Evolutionary conservation across 2,329 filamentous ascomycete genomes (phyloP), one percentile per base, ranked within the genome.

Genomic region (Botrytis galanthina): DNA sequence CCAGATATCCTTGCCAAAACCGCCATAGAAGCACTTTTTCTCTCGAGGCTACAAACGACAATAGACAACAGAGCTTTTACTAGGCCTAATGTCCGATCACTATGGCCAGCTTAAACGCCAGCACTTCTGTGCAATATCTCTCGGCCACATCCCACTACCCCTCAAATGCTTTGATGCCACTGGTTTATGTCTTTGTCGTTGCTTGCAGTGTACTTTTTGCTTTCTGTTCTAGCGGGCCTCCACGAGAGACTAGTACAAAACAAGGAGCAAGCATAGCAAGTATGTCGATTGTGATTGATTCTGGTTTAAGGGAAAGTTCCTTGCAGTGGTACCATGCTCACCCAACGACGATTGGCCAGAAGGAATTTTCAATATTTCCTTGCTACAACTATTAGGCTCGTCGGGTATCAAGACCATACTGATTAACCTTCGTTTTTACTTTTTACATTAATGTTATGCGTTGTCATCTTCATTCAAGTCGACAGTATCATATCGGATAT

Each of bases 1-100:
- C 8, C 1, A n/a, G 2, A 46, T n/a, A 4, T 20, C 42, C 10
- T 14, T 8, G 1, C 1, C 29, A 32, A 42, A 1, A 0, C 0
- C n/a, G 39, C 42, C 18, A 20, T 16, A 44, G n/a, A 29, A 42
- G 32, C 1, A 14, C 20, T 35, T 12, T 0, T 29, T 44, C 1
- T 12, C 29, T 14, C n/a, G n/a, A 32, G 18, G 10, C n/a, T 16
- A 46, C 18, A 32, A 26, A 32, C 9, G 18, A 26, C 22, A 10
- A 0, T 16, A 32, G 10, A 54, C 5, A 29, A 4, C n/a, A 54
- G 5, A 46, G 16, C 26, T 16, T 35, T 9, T 14, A 32, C 42
- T 12, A 46, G 6, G 8, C 1, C 42, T 3, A 3, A 2, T 64
- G 12, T 4, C 0, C 10, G 4, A 22, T 46, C n/a, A 46, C 22